Conservation (phyloP, 2,329 filamentous ascomycete species). For the Fusarium acutatum region DNA sequence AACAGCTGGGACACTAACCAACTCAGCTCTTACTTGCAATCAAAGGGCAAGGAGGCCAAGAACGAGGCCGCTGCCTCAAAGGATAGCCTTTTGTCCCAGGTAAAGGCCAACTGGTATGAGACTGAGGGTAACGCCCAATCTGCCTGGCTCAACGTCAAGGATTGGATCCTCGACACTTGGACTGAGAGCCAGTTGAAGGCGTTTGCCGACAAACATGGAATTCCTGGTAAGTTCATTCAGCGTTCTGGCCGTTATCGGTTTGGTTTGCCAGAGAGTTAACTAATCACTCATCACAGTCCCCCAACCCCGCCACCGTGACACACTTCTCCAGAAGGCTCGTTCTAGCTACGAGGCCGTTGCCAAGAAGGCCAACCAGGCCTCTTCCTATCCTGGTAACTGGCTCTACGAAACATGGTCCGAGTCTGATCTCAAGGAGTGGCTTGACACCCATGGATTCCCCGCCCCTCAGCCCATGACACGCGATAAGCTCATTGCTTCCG, state of each 20-base stretch:
- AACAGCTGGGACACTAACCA: slow-evolving; percentile 77
- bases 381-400: slow-evolving; percentile 94
- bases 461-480: slow-evolving; percentile 85
- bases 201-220: slow-evolving; percentile 87
- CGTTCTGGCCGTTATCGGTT: no score
- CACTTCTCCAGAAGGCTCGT: slow-evolving; percentile 78
- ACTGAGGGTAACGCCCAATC: slow-evolving; percentile 79
- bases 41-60: slow-evolving; percentile 76
- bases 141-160: slow-evolving; percentile 76
- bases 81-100: slow-evolving; percentile 72
- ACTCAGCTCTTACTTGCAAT: slow-evolving; percentile 72
- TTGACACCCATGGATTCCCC: slow-evolving; percentile 86
- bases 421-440: slow-evolving; percentile 92
- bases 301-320: slow-evolving; percentile 86
- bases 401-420: slow-evolving; percentile 91
- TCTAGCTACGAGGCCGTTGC: slow-evolving; percentile 83
- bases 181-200: slow-evolving; percentile 92
- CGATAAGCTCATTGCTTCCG: slow-evolving; percentile 86
- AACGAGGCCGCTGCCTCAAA: slow-evolving; percentile 72
- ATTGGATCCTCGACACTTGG: slow-evolving; percentile 97
- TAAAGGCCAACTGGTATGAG: slow-evolving; percentile 80
- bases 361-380: slow-evolving; percentile 77
- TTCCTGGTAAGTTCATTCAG: slow-evolving; percentile 65
- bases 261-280: not conserved
- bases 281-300: slow-evolving; percentile 62